Evolutionary conservation across 768 basidiomycete species (phyloP).

Genomic region (Xerocomus spinulosus): DNA sequence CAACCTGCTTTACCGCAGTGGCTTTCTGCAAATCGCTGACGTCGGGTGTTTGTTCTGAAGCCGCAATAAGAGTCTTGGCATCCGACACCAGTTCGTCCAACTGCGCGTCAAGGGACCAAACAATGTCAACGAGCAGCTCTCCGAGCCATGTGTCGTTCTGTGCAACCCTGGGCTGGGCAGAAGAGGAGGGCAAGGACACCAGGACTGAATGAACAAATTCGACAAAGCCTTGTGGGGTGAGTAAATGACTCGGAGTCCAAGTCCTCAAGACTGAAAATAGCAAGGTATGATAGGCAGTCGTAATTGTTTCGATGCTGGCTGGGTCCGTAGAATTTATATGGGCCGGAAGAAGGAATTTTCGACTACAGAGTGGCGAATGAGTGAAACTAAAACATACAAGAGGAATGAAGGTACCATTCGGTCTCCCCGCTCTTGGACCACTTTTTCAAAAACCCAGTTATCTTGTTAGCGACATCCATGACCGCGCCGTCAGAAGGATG

Average conservation of each 20-base stretch:
- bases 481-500: conserved; percentile 8
- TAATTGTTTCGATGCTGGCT: conserved; percentile 50
- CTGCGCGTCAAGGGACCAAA: conserved; percentile 78
- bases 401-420: conserved; percentile 48
- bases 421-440: conserved; percentile 60
- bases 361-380: conserved; percentile 38
- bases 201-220: conserved; percentile 63
- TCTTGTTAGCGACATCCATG: conserved; percentile 60
- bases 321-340: conserved; percentile 58
- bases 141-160: conserved; percentile 48
- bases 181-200: conserved; percentile 61
- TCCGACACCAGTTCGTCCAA: conserved; percentile 67
- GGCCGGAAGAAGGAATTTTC: conserved; percentile 52
- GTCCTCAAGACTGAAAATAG: conserved; percentile 53
- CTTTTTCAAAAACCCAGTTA: conserved; percentile 44
- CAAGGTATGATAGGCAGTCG: conserved; percentile 66
- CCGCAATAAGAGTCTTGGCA: conserved; percentile 40
- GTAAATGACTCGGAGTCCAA: conserved; percentile 45
- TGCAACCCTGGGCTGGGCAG: conserved; percentile 33
- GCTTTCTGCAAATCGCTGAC: conserved; percentile 27
- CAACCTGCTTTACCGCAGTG: conserved; percentile 45
- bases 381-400: conserved; percentile 16
- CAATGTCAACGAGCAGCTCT: conserved; percentile 70
- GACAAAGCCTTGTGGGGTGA: conserved; percentile 50
- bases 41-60: conserved; percentile 23